Conservation (phyloP, 805 yeast genomes). For the Suhomyces sp. region DNA sequence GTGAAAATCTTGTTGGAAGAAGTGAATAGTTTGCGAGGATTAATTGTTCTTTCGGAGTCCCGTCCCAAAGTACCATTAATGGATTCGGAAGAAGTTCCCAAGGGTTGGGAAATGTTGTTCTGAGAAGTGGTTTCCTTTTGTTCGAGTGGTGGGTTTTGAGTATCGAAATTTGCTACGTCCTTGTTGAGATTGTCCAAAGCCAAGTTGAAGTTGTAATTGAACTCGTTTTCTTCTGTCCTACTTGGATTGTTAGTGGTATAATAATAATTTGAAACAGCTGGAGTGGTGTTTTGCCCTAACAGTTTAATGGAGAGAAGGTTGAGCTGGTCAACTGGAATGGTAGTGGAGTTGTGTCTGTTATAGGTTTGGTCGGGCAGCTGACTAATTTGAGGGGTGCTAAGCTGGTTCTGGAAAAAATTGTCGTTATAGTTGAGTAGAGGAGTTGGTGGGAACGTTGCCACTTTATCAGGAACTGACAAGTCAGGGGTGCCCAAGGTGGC, state of each 20-base stretch:
- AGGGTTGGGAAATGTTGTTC: background rate
- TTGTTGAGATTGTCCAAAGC: background rate
- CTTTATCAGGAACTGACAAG: background rate
- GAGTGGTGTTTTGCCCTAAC: conserved; percentile 1
- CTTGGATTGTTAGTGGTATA: conserved; percentile 1
- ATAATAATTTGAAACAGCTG: conserved; percentile 5
- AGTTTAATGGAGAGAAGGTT: conserved; percentile 7
- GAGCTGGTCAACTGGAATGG: conserved; percentile 11
- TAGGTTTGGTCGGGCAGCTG: conserved; percentile 3
- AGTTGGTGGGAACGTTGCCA: background rate
- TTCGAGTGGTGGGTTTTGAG: background rate
- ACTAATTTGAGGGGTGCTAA: conserved; percentile 2
- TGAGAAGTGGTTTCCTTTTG: background rate
- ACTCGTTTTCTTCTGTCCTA: background rate
- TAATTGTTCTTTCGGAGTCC: conserved; percentile 9
- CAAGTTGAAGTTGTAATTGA: background rate
- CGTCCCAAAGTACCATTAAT: background rate
- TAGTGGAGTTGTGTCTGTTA: conserved; percentile 3
- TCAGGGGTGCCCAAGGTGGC: conserved; percentile 6
- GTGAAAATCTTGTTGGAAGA: conserved; percentile 7
- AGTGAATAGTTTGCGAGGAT: conserved; percentile 13
- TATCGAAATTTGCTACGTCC: background rate
- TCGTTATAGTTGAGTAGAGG: background rate
- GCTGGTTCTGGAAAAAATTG: background rate
- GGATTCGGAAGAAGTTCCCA: background rate